phyloP scores from a whole-genome alignment of 176 grass and related monocot species.

The Sorghum bicolor region DNA sequence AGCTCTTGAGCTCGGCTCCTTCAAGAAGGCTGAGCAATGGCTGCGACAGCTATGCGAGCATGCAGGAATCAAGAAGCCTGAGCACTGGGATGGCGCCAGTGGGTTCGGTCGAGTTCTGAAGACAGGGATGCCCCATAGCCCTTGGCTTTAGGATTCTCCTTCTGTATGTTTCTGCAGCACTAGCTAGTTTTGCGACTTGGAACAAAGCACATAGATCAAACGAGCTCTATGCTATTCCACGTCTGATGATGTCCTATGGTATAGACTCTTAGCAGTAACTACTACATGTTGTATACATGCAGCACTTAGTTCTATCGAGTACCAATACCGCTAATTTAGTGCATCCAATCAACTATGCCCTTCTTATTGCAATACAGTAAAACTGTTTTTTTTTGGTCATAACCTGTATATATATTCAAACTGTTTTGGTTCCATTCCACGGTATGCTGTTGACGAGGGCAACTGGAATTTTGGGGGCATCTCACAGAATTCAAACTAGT shows the following conservation, averaged over 20 bases:
- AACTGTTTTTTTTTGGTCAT: not conserved
- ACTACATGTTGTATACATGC: conserved; percentile 30
- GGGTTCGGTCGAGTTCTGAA: conserved; percentile 80
- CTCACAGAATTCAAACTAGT: not conserved
- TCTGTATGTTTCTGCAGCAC: conserved; percentile 32
- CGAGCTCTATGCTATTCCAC: conserved; percentile 6
- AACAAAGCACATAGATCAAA: conserved; percentile 48
- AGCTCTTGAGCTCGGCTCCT: conserved; percentile 53
- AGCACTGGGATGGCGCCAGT: conserved; percentile 66
- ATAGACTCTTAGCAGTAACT: conserved; percentile 30
- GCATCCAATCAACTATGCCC: conserved; percentile 10
- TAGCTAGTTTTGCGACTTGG: conserved; percentile 36
- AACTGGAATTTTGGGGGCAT: not conserved
- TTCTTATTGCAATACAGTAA: conserved; percentile 10
- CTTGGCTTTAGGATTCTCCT: not conserved
- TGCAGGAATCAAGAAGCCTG: conserved; percentile 55
- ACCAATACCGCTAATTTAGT: conserved; percentile 51
- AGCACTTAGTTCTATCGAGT: not conserved
- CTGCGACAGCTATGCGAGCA: conserved; percentile 64
- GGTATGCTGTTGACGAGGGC: not conserved
- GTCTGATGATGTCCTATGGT: conserved; percentile 54
- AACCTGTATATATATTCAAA: not conserved
- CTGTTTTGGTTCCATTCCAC: conserved; percentile 13
- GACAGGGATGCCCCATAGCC: conserved; percentile 1
- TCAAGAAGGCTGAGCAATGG: conserved; percentile 53